Conservation (phyloP, 176 grass and related monocot species). For the Tillandsia fasciculata region DNA sequence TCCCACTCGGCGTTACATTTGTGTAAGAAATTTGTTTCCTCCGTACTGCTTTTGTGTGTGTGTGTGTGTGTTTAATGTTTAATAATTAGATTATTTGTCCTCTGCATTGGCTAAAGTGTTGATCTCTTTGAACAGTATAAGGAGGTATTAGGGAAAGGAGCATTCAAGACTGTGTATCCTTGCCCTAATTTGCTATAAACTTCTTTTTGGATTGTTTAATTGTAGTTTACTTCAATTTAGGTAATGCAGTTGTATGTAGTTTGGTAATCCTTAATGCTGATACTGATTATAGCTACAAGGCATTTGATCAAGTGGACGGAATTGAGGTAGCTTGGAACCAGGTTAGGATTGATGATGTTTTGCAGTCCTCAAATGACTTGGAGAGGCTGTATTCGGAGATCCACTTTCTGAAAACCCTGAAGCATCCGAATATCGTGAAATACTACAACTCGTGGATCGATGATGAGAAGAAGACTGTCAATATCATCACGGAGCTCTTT, state of each 20-base stretch:
- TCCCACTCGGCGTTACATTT: conserved; percentile 38
- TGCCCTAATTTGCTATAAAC: not conserved
- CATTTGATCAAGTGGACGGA: conserved; percentile 46
- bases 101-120: too few relatives aligned
- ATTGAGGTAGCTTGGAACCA: conserved; percentile 54
- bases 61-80: not conserved
- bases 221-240: not conserved
- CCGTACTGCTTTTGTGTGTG: not conserved
- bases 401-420: conserved; percentile 21
- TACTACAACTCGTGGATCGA: conserved; percentile 42
- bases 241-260: not conserved
- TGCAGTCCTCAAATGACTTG: conserved; percentile 32
- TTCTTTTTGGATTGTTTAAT: not conserved
- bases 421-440: conserved; percentile 40
- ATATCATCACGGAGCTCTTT: conserved; percentile 53
- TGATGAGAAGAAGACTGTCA: conserved; percentile 26
- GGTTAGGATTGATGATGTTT: conserved; percentile 28
- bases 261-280: conserved; percentile 3
- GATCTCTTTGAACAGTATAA: conserved; percentile 19
- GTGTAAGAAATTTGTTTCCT: conserved; percentile 16
- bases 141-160: conserved; percentile 36
- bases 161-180: conserved; percentile 45
- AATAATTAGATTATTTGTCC: not conserved
- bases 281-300: conserved; percentile 38
- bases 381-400: conserved; percentile 33